Percentiles rank a stretch among this genome's conserved stretches.
Evolutionary conservation across 345 rosid genomes (phyloP).

Genomic region (Moricandia arvensis): DNA sequence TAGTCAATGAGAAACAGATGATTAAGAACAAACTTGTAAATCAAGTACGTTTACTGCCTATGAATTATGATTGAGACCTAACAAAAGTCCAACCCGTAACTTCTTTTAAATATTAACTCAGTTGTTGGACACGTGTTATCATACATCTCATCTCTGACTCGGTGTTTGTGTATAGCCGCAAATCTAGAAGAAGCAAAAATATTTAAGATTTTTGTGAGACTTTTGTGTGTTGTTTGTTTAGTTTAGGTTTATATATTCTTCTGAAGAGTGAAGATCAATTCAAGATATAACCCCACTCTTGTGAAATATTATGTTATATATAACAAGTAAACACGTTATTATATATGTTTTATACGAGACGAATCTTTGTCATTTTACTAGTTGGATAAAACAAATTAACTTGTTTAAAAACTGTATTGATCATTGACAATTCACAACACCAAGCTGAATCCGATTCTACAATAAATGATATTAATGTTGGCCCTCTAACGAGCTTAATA

Average conservation of each 20-base stretch:
- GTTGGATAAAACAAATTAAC: neutral
- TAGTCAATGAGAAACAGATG: neutral
- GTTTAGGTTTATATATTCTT: neutral
- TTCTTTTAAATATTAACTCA: neutral
- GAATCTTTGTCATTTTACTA: neutral
- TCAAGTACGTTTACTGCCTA: neutral
- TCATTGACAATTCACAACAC: neutral
- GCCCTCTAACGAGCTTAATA: neutral
- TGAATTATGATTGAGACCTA: constrained; percentile 23
- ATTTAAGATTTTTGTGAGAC: neutral
- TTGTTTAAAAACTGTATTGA: neutral
- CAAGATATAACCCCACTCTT: constrained; percentile 10
- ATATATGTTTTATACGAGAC: neutral
- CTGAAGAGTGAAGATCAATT: neutral
- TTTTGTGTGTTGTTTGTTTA: constrained; percentile 8
- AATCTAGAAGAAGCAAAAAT: neutral
- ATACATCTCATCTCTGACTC: constrained; percentile 26
- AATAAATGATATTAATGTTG: neutral
- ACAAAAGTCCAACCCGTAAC: constrained; percentile 18
- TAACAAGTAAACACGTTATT: neutral
- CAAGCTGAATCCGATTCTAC: neutral
- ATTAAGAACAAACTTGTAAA: constrained; percentile 6
- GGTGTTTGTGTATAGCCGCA: neutral
- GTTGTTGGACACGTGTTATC: constrained; percentile 21
- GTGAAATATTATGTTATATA: neutral